These are phyloP conservation scores for Trichoderma koningiopsis DNA, from an alignment of 2,329 filamentous ascomycete species.

Conservation along the genomic window DNA sequence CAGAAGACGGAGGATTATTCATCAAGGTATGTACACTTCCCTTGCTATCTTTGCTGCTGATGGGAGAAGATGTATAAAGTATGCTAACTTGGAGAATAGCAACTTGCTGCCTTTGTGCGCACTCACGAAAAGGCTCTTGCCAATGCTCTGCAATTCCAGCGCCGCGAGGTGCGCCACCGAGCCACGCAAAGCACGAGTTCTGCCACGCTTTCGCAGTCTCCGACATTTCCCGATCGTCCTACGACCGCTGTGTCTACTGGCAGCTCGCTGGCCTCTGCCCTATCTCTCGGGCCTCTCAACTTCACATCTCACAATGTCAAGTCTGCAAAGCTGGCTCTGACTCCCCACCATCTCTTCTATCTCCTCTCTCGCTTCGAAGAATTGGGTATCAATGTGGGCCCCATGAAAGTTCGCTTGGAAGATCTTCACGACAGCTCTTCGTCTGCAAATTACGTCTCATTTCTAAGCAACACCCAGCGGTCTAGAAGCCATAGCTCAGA, in stretches of 20 bases:
- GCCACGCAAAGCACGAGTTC: conserved; percentile 66
- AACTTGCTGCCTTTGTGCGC: conserved; percentile 92
- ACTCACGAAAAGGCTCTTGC: conserved; percentile 97
- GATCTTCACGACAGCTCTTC: conserved; percentile 88
- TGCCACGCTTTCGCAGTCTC: conserved; percentile 56
- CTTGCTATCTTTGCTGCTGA: neutral
- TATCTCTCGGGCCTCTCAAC: conserved; percentile 82
- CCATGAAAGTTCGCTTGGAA: conserved; percentile 94
- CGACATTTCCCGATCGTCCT: conserved; percentile 62
- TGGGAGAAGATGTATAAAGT: too few relatives aligned
- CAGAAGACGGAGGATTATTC: conserved; percentile 87
- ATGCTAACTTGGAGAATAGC: conserved; percentile 58
- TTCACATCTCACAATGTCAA: conserved; percentile 86
- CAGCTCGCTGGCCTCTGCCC: conserved; percentile 75
- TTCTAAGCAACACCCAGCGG: conserved; percentile 76
- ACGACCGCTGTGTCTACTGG: conserved; percentile 70
- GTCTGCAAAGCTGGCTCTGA: conserved; percentile 87
- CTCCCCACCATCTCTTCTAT: conserved; percentile 95
- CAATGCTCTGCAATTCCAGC: conserved; percentile 82
- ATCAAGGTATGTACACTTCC: conserved; percentile 66
- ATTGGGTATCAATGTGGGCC: conserved; percentile 83
- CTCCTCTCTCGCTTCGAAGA: conserved; percentile 94
- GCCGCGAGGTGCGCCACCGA: conserved; percentile 73
- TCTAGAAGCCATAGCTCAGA: conserved; percentile 79
- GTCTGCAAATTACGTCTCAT: conserved; percentile 93